Base-by-base conservation (phyloP, 495 filamentous ascomycete genomes). In the Usnea hakonensis region DNA sequence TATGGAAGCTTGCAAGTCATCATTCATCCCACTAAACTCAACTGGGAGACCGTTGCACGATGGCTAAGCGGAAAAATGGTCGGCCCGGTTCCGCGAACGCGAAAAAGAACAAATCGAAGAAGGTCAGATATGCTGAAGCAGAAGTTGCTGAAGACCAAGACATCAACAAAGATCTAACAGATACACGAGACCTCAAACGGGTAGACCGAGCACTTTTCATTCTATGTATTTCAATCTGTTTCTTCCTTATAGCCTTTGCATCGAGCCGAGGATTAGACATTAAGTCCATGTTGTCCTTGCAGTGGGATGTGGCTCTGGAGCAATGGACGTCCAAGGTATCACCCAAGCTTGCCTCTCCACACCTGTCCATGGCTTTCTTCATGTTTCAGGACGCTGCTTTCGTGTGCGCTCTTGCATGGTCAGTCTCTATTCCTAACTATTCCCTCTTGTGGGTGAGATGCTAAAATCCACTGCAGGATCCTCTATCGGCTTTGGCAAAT, bases 401-500 rank as follows among this genome's bases (percentile, higher is more conserved):
- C 60, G 68, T 79, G 53, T 78, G 76, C 73, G 79, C 79, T 36
- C 63, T 82, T 68, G 76, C 76, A 62, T 82, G 79, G 79, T 81
- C 53, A 73, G 78, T 73, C 28, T 35, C 41, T 17, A 35, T 23
- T 16, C 9, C 43, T 16, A 37, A 7, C 19, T 46, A 13, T 28
- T 30, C 44, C 19, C 40, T 23, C 1, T 16, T 8, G 53, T 9
- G 46, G 30, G 21, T 38, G 35, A 53, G 19, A 13, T 5, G 28
- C 3, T 30, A n/a, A 30, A 30, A 1, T 50, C 13, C 1, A 23
- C 19, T 28, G 26, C 60, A 93, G 90, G 91, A 82, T 96, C 58
- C 77, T 88, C 14, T 86, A 87, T 68, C 87, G 91, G 60, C 87
- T 88, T 56, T 92, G 88, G 75, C 87, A 90, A 68, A 90, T 95